Base-by-base conservation (phyloP, 1,284 basidiomycete genomes). In the Boletus smithii region DNA sequence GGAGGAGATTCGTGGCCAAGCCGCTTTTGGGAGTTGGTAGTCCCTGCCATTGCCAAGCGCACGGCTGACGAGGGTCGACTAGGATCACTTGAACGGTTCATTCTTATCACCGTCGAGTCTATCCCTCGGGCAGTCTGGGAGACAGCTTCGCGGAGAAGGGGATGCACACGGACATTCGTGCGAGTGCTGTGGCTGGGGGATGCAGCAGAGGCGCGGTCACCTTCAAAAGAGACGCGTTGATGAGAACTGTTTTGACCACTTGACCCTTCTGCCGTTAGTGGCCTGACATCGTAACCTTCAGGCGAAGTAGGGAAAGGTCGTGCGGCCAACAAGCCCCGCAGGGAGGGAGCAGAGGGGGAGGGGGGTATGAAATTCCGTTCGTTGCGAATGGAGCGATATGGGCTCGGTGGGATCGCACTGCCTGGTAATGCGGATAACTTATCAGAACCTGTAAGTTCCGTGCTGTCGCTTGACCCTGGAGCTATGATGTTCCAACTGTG, bases 201-300 rank as follows among this genome's bases (percentile, higher is more conserved):
- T 5, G 71, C 59, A 11, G 65, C 49, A 6, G 71, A 64, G 5
- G 35, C 41, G 18, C 54, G 63, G 33, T 69, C 68, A 42, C 67
- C 71, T 34, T 77, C 76, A n/a, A 74, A 69, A 3, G 69, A 70
- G 36, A 71, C 68, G 32, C 69, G 69, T 38, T 69, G 68, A 16
- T 59, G 61, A 10, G 69, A 61, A 11, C 63, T 65, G 14, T 61
- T 66, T 33, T 56, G 58, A 20, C 60, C 59, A 1, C 53, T 30
- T 3, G 66, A 65, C 1, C 59, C 58, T 2, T 72, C 72, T n/a
- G 64, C 59, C 3, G 36, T 31, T 22, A 27, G 16, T 32, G 62
- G 58, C 44, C 55, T 62, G 11, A 39, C 55, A 27, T 53, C 58
- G 33, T 44, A 20, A 32, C 24, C 17, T 26, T 53, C 50, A 18